Evolutionary conservation across 768 basidiomycete species (phyloP).

Genomic region (Pleurotus pulmonarius): DNA sequence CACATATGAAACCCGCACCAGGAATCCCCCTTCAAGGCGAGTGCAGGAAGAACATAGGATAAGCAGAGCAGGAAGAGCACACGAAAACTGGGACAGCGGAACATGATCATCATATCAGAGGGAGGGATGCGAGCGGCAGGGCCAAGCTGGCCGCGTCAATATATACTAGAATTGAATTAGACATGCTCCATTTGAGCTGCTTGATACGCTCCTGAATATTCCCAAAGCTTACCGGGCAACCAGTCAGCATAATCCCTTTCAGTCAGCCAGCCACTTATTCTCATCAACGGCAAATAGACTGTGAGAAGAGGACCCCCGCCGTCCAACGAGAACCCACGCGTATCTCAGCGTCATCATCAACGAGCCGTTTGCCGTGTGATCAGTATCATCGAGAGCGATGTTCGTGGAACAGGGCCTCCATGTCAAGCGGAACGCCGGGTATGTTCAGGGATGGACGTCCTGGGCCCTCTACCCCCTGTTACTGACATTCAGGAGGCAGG

Average conservation of each 20-base stretch:
- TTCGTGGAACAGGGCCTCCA: background rate
- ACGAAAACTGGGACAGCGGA: background rate
- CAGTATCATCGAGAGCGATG: background rate
- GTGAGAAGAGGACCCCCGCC: constrained; percentile 8
- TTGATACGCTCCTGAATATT: constrained; percentile 2
- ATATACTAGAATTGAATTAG: background rate
- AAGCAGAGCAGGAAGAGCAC: background rate
- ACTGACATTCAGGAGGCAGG: too few relatives aligned
- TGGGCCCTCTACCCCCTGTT: too few relatives aligned
- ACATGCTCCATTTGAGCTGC: constrained; percentile 1
- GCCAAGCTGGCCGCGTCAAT: background rate
- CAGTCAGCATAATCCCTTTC: background rate
- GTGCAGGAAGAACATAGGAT: constrained; percentile 13
- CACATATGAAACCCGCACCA: constrained; percentile 42
- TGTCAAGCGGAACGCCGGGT: too few relatives aligned
- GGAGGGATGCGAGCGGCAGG: background rate
- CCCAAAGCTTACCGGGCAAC: background rate
- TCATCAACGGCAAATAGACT: constrained; percentile 1
- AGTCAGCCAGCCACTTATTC: background rate
- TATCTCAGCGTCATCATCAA: background rate
- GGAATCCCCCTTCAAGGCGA: constrained; percentile 38
- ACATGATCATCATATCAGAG: constrained; percentile 4
- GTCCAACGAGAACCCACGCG: constrained; percentile 19
- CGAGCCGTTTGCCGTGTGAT: background rate
- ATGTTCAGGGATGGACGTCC: too few relatives aligned